Percentiles rank a stretch among this genome's conserved stretches.
Evolutionary conservation across 2,329 filamentous ascomycete genomes (phyloP).

Genomic region (Fusarium sp.): DNA sequence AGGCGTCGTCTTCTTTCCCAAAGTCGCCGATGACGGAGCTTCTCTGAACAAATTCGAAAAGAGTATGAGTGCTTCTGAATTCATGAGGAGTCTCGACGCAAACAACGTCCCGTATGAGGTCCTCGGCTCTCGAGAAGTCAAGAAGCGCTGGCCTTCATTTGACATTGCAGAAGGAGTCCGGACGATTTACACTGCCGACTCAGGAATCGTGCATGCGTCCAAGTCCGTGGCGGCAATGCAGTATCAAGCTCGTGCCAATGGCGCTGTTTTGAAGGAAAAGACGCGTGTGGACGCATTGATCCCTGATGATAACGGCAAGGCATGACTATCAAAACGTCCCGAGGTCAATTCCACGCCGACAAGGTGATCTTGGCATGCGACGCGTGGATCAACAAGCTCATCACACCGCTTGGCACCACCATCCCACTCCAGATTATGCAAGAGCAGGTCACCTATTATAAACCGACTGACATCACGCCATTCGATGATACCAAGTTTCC

Average conservation of each 20-base stretch:
- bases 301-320: neutral
- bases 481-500: conserved; percentile 22
- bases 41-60: conserved; percentile 7
- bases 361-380: conserved; percentile 27
- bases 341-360: conserved; percentile 7
- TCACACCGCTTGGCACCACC: conserved; percentile 9
- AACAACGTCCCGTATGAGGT: conserved; percentile 34
- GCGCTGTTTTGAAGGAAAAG: conserved; percentile 20
- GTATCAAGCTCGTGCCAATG: conserved; percentile 13
- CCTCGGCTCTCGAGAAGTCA: conserved; percentile 20
- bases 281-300: conserved; percentile 6
- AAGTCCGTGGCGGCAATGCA: conserved; percentile 27
- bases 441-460: conserved; percentile 36
- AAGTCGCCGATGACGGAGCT: neutral
- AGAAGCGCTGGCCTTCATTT: conserved; percentile 36
- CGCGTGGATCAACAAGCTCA: conserved; percentile 31
- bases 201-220: conserved; percentile 34
- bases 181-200: conserved; percentile 37
- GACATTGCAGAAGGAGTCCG: conserved; percentile 15
- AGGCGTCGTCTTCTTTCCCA: conserved; percentile 36
- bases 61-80: conserved; percentile 7
- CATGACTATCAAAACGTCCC: conserved; percentile 11
- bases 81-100: conserved; percentile 9
- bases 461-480: neutral
- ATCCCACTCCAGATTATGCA: conserved; percentile 35